Conservation (phyloP, 495 filamentous ascomycete species). For the Jackrogersella multiformis region DNA sequence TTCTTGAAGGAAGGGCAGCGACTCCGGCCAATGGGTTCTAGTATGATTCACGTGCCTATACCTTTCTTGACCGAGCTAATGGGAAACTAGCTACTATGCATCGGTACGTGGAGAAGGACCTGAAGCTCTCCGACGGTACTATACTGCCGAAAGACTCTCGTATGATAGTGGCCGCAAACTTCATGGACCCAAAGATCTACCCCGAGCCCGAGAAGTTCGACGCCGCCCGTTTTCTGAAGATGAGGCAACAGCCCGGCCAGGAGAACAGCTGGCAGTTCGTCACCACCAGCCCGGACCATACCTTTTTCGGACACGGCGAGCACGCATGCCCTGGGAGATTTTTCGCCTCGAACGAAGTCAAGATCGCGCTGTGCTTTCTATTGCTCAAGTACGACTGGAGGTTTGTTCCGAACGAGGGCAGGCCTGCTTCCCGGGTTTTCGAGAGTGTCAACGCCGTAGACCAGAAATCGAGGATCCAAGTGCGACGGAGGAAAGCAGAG, state of each 20-base stretch:
- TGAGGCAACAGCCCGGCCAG: conserved; percentile 54
- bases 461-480: conserved; percentile 40
- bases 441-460: conserved; percentile 32
- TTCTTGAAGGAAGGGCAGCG: conserved; percentile 57
- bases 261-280: conserved; percentile 59
- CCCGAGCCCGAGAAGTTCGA: conserved; percentile 55
- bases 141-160: conserved; percentile 61
- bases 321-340: conserved; percentile 64
- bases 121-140: conserved; percentile 58
- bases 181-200: conserved; percentile 56
- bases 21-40: conserved; percentile 44
- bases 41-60: conserved; percentile 40
- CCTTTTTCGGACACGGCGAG: conserved; percentile 61
- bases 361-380: conserved; percentile 55
- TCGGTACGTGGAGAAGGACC: conserved; percentile 50
- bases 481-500: conserved; percentile 42
- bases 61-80: conserved; percentile 20
- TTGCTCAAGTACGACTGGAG: conserved; percentile 60
- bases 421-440: conserved; percentile 41
- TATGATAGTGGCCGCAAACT: conserved; percentile 49
- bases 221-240: conserved; percentile 57
- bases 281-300: conserved; percentile 53
- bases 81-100: conserved; percentile 51
- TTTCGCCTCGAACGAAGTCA: conserved; percentile 60
- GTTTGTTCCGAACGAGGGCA: conserved; percentile 44